Evolutionary conservation across 345 rosid genomes (phyloP).

Genomic region (Alliaria petiolata): DNA sequence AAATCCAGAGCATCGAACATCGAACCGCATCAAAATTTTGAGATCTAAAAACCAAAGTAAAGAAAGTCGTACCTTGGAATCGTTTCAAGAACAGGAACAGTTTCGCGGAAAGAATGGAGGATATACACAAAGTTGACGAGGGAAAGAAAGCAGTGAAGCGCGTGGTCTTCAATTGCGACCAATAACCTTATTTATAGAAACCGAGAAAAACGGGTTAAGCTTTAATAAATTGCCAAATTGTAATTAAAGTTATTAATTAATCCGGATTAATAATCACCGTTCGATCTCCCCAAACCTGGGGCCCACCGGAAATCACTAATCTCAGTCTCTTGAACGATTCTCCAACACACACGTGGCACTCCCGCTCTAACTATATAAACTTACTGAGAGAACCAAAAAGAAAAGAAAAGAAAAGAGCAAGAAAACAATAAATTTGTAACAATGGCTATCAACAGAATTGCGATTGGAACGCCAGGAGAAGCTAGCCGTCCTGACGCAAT

Average conservation of each 20-base stretch:
- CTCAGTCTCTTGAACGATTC: slow-evolving; percentile 31
- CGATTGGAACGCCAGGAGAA: slow-evolving; percentile 59
- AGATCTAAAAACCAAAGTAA: slow-evolving; percentile 4
- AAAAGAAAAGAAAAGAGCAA: no score
- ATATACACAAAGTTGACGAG: slow-evolving; percentile 8
- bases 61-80: slow-evolving; percentile 29
- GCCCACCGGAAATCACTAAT: slow-evolving; percentile 28
- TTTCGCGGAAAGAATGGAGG: slow-evolving; percentile 9
- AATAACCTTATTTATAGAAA: slow-evolving; percentile 27
- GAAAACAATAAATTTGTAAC: neutral
- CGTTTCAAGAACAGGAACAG: slow-evolving; percentile 17
- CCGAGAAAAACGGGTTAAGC: slow-evolving; percentile 21
- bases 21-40: neutral
- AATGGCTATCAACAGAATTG: slow-evolving; percentile 63
- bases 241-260: neutral
- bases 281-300: neutral
- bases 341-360: slow-evolving; percentile 27
- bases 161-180: slow-evolving; percentile 22
- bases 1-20: neutral
- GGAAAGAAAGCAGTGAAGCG: slow-evolving; percentile 21
- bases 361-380: slow-evolving; percentile 22
- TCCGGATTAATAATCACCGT: neutral
- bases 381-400: neutral
- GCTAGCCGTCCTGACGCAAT: slow-evolving; percentile 63
- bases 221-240: neutral